phyloP scores from a whole-genome alignment of 2,329 filamentous ascomycete species.

The Cadophora malorum region DNA sequence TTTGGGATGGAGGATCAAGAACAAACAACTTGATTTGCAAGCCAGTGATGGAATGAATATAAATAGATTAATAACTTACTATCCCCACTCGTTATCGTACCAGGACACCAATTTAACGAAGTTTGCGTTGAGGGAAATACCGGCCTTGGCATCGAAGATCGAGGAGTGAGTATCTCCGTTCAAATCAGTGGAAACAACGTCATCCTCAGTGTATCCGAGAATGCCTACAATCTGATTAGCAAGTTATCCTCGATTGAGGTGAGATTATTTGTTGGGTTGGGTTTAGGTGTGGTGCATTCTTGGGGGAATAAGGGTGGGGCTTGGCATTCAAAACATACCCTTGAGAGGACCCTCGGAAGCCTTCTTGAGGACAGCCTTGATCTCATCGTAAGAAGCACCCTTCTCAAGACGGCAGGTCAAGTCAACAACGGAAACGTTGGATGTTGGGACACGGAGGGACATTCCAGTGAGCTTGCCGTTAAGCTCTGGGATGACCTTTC shows the following conservation, averaged over 20 bases:
- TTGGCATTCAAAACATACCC: conserved; percentile 61
- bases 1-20: background rate
- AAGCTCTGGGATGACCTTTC: conserved; percentile 97
- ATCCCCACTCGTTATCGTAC: conserved; percentile 99
- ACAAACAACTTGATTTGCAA: background rate
- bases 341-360: conserved; percentile 84
- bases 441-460: conserved; percentile 98
- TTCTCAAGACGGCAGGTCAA: conserved; percentile 95
- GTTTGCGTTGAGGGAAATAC: conserved; percentile 97
- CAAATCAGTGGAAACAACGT: conserved; percentile 91
- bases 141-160: conserved; percentile 99
- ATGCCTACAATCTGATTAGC: conserved; percentile 63
- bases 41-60: background rate
- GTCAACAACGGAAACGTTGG: conserved; percentile 99
- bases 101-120: conserved; percentile 99
- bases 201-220: conserved; percentile 95
- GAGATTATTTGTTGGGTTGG: background rate
- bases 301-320: background rate
- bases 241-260: background rate
- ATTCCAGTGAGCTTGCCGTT: conserved; percentile 99
- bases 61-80: background rate
- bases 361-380: conserved; percentile 91
- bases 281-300: background rate
- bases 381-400: conserved; percentile 84
- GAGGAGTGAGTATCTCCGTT: conserved; percentile 93